A percentile compares a stretch with the other conserved stretches of the same genome.
Evolutionary conservation across 495 filamentous ascomycete genomes (phyloP).

Genomic region (Terfezia claveryi): DNA sequence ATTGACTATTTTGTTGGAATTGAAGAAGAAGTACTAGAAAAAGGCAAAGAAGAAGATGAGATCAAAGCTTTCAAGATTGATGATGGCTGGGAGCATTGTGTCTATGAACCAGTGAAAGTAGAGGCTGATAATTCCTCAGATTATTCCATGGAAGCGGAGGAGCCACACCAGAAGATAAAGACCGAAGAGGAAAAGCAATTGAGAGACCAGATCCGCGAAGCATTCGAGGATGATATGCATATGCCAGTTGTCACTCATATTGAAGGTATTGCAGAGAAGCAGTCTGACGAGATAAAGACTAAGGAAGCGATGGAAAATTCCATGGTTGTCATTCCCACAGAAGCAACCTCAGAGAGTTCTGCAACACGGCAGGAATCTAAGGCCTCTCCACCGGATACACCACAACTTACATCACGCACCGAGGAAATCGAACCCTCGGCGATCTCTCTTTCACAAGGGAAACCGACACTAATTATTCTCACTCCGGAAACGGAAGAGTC

Average conservation of each 20-base stretch:
- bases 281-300: not conserved
- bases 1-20: not conserved
- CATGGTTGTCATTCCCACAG: too few relatives aligned
- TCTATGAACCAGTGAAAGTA: too few relatives aligned
- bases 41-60: not conserved
- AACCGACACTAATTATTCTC: not conserved
- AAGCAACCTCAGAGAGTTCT: not conserved
- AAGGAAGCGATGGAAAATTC: not conserved
- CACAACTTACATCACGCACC: not conserved
- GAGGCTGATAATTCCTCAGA: too few relatives aligned
- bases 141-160: too few relatives aligned
- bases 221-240: not conserved
- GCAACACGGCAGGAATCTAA: not conserved
- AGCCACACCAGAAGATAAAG: not conserved
- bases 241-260: not conserved
- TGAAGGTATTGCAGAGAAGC: not conserved
- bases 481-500: not conserved
- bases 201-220: not conserved
- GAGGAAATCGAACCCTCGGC: not conserved
- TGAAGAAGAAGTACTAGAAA: not conserved
- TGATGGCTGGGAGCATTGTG: not conserved
- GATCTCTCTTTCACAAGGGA: not conserved
- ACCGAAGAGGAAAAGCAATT: not conserved
- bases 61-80: not conserved
- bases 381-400: too few relatives aligned